Base-by-base conservation (phyloP, 2,329 filamentous ascomycete species). In the Pseudogymnoascus sp. region DNA sequence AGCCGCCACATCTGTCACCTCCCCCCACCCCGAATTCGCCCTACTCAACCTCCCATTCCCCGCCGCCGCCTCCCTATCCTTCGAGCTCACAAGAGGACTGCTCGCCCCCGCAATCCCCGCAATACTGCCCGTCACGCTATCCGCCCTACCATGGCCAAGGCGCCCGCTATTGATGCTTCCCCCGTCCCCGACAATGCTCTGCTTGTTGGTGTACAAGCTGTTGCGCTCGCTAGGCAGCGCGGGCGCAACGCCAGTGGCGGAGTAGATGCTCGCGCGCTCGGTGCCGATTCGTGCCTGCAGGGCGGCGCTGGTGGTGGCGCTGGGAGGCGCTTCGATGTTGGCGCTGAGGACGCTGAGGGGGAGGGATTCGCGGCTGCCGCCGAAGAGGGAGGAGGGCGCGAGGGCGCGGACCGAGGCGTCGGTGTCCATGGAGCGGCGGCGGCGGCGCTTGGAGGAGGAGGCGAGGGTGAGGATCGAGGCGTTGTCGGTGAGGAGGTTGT, bases 391-490 rank as follows among this genome's bases (percentile, higher is more conserved):
- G 0, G 88, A 91, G 0, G 90, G 90, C 1, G 91, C 89, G n/a
- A 95, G 78, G 2, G 91, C 91, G 45, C 91, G 88, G 39, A 94
- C 89, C 0, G 89, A 93, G 4, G 91, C 91, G 72, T 94, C 89
- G 0, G 91, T 94, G 73, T 94, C 91, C 75, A 93, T 86, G 30
- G 89, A 92, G 64, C 90, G 84, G 58, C 90, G 84, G 36, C 91
- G 86, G 28, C 87, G 83, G 38, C 88, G 84, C 76, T 93, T 91
- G 66, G 88, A 91, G 0, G 89, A 92, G 3, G 90, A 93, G 2
- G 91, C 91, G 12, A 95, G 80, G 0, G 91, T 95, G 64, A 95
- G 77, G 67, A 95, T 92, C 25, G 90, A 93, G 22, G 91, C 91
- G 72, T 95, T 91, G 73, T 95, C 91, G 1, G 89, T 91, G 35